Conservation (phyloP, 805 yeast species). For the Wickerhamiella musiphila region DNA sequence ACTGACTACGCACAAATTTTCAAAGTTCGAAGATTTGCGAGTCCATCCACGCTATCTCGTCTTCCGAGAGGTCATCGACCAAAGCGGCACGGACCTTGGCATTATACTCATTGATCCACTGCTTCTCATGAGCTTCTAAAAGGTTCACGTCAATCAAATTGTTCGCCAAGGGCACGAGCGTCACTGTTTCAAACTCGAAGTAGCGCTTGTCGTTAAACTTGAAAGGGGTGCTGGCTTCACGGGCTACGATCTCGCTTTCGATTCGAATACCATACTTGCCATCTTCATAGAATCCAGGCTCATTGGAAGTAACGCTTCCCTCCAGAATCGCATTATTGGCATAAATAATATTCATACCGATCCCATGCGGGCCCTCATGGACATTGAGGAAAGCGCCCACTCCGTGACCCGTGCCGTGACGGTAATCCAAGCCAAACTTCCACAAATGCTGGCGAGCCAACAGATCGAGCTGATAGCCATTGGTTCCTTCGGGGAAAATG, state of each 20-base stretch:
- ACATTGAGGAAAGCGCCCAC: slow-evolving; percentile 84
- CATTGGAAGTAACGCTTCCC: slow-evolving; percentile 75
- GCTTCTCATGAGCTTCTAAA: slow-evolving; percentile 42
- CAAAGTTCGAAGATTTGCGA: no score
- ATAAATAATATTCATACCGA: slow-evolving; percentile 30
- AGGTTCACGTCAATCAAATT: slow-evolving; percentile 46
- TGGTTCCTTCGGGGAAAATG: slow-evolving; percentile 57
- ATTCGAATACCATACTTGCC: slow-evolving; percentile 82
- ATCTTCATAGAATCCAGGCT: slow-evolving; percentile 86
- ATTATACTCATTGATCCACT: slow-evolving; percentile 58
- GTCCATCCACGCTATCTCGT: neutral
- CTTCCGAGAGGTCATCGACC: slow-evolving; percentile 30
- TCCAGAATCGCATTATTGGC: slow-evolving; percentile 33
- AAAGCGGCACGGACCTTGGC: slow-evolving; percentile 35
- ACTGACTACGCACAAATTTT: no score
- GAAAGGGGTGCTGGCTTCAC: slow-evolving; percentile 21
- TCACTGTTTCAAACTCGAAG: slow-evolving; percentile 64
- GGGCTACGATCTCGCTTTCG: slow-evolving; percentile 62
- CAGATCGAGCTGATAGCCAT: slow-evolving; percentile 62
- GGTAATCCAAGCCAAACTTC: slow-evolving; percentile 68
- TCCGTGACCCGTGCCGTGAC: slow-evolving; percentile 97
- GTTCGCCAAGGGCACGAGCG: slow-evolving; percentile 68
- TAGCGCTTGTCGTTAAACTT: slow-evolving; percentile 41
- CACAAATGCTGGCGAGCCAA: slow-evolving; percentile 73
- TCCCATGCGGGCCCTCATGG: slow-evolving; percentile 87